Evolutionary conservation across 495 filamentous ascomycete species (phyloP).

Genomic region (Neurospora pannonica): DNA sequence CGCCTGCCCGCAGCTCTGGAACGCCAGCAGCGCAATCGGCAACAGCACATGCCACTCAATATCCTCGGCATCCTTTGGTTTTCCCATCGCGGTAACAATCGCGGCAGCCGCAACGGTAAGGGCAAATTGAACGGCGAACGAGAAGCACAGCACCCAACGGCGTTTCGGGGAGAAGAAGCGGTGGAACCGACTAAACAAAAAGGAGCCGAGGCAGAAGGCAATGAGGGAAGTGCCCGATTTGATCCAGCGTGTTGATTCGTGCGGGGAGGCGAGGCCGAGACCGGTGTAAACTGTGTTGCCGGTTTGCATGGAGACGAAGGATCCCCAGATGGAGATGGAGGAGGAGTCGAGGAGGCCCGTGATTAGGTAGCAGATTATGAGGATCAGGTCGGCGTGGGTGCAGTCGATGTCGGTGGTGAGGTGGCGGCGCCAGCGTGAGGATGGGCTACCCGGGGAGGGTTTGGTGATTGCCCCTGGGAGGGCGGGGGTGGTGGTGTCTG

Average conservation of each 20-base stretch:
- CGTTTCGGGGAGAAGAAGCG: slow-evolving; percentile 42
- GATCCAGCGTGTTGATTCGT: slow-evolving; percentile 49
- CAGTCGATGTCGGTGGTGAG: slow-evolving; percentile 43
- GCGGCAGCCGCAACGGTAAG: slow-evolving; percentile 48
- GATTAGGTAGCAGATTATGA: slow-evolving; percentile 60
- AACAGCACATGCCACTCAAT: slow-evolving; percentile 48
- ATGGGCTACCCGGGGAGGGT: background rate
- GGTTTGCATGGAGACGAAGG: slow-evolving; percentile 73
- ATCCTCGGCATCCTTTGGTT: slow-evolving; percentile 27
- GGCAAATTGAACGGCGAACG: slow-evolving; percentile 46
- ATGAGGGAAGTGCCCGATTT: slow-evolving; percentile 54
- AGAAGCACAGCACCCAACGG: slow-evolving; percentile 53
- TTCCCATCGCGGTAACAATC: slow-evolving; percentile 41
- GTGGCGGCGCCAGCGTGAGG: slow-evolving; percentile 25
- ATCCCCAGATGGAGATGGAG: slow-evolving; percentile 62
- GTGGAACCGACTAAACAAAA: slow-evolving; percentile 55
- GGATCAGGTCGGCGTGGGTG: slow-evolving; percentile 48
- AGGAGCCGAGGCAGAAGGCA: slow-evolving; percentile 59
- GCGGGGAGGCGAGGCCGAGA: slow-evolving; percentile 50
- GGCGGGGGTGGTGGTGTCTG: background rate
- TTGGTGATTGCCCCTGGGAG: background rate
- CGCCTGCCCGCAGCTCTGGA: slow-evolving; percentile 62
- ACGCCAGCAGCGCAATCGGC: slow-evolving; percentile 55
- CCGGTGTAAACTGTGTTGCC: slow-evolving; percentile 71
- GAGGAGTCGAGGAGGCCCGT: slow-evolving; percentile 67